These are phyloP conservation scores for Aspergillus hancockii DNA, from an alignment of 495 filamentous ascomycete genomes.

Conservation along the genomic window DNA sequence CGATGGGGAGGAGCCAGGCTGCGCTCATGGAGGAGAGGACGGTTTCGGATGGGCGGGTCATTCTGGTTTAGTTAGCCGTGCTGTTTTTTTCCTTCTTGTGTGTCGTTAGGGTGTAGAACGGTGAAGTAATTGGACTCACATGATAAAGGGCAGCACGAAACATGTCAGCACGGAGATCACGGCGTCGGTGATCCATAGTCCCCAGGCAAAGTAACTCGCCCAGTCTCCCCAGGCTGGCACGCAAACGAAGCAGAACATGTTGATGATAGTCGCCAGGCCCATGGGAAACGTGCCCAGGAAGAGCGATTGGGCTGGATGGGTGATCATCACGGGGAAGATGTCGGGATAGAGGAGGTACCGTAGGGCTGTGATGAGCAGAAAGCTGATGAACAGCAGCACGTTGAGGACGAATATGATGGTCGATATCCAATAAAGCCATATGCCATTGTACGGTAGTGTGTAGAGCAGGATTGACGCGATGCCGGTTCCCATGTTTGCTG, in stretches of 20 bases:
- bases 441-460: conserved; percentile 55
- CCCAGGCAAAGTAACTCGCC: conserved; percentile 45
- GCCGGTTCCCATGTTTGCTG: conserved; percentile 67
- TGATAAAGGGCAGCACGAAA: conserved; percentile 54
- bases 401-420: conserved; percentile 57
- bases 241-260: conserved; percentile 56
- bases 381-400: conserved; percentile 46
- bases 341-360: conserved; percentile 60
- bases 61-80: conserved; percentile 24
- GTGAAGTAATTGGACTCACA: conserved; percentile 43
- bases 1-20: conserved; percentile 61
- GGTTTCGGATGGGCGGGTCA: conserved; percentile 30
- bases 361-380: conserved; percentile 44
- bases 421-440: conserved; percentile 55
- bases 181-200: conserved; percentile 60
- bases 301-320: conserved; percentile 58
- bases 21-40: conserved; percentile 54
- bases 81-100: background rate
- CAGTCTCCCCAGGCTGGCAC: conserved; percentile 53
- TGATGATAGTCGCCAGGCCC: conserved; percentile 62
- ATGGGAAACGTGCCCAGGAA: conserved; percentile 65
- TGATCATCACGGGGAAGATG: conserved; percentile 57
- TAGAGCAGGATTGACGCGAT: conserved; percentile 62
- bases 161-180: conserved; percentile 51
- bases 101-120: no score